Conservation (phyloP, 2,329 filamentous ascomycete genomes). For the Nemania sp. region DNA sequence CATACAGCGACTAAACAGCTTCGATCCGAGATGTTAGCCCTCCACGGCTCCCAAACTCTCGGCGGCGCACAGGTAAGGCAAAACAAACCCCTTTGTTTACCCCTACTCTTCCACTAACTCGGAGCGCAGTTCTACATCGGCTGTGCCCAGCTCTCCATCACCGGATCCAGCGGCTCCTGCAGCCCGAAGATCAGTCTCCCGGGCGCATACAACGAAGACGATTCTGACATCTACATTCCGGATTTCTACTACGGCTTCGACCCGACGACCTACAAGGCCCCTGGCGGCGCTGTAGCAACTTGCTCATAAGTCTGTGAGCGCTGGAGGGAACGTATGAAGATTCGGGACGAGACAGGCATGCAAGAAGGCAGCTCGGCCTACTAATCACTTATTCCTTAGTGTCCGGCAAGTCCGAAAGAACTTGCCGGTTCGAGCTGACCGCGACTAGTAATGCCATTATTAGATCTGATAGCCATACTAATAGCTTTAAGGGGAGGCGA, state of each 20-base stretch:
- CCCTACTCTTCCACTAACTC: neutral
- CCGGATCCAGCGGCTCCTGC: slow-evolving; percentile 37
- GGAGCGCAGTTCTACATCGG: slow-evolving; percentile 38
- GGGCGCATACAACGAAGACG: slow-evolving; percentile 37
- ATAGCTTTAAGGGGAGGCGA: too few relatives aligned
- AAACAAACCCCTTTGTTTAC: neutral
- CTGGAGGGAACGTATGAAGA: neutral
- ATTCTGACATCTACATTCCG: slow-evolving; percentile 38
- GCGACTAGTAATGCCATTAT: too few relatives aligned
- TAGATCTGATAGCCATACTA: too few relatives aligned
- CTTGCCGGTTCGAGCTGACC: too few relatives aligned
- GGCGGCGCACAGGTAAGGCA: slow-evolving; percentile 32
- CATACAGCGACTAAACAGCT: slow-evolving; percentile 25
- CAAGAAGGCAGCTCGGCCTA: too few relatives aligned
- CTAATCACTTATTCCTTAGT: too few relatives aligned
- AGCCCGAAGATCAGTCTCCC: slow-evolving; percentile 39
- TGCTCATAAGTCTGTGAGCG: neutral
- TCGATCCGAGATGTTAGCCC: slow-evolving; percentile 42
- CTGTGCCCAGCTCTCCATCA: slow-evolving; percentile 40
- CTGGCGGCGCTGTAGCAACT: slow-evolving; percentile 27
- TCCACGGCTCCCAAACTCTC: slow-evolving; percentile 36
- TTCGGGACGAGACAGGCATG: neutral
- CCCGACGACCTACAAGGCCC: slow-evolving; percentile 38
- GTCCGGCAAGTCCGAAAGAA: too few relatives aligned
- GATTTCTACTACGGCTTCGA: slow-evolving; percentile 42